phyloP scores from a whole-genome alignment of 257 asterid species.

The Nicotiana obtusifolia region DNA sequence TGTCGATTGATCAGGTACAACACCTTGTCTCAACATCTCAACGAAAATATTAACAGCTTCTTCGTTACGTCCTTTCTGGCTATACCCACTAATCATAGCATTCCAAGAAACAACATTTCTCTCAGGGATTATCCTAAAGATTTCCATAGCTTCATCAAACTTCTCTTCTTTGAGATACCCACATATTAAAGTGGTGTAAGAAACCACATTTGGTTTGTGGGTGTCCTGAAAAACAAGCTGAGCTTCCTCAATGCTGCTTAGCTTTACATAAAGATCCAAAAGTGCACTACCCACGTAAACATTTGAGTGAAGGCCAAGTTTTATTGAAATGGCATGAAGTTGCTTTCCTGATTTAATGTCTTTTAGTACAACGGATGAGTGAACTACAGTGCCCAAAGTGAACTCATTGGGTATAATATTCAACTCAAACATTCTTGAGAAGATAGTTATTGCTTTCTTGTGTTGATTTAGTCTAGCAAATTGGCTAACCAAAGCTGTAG shows the following conservation, averaged over 20 bases:
- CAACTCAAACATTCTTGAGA: constrained; percentile 41
- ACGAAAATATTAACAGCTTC: constrained; percentile 58
- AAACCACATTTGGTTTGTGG: constrained; percentile 60
- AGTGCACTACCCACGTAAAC: constrained; percentile 69
- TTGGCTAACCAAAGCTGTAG: constrained; percentile 47
- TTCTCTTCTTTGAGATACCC: constrained; percentile 51
- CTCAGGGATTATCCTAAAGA: constrained; percentile 49
- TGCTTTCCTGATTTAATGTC: constrained; percentile 61
- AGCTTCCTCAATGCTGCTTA: constrained; percentile 37
- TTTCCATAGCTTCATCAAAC: constrained; percentile 45
- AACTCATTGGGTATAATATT: constrained; percentile 56
- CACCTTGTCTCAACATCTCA: constrained; percentile 63
- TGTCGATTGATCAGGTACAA: constrained; percentile 41
- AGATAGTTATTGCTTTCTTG: constrained; percentile 40
- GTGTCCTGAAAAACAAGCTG: constrained; percentile 46
- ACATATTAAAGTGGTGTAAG: constrained; percentile 56
- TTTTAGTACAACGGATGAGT: constrained; percentile 39
- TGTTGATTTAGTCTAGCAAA: constrained; percentile 46
- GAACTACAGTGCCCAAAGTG: constrained; percentile 63
- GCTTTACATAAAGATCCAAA: constrained; percentile 58
- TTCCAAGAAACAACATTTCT: constrained; percentile 78
- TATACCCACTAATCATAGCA: constrained; percentile 66
- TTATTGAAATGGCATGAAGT: constrained; percentile 43
- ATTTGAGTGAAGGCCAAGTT: constrained; percentile 40
- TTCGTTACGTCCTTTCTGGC: constrained; percentile 69